Evolutionary conservation across 2,329 filamentous ascomycete species (phyloP).

Genomic region (Ophiostoma tasmaniense): DNA sequence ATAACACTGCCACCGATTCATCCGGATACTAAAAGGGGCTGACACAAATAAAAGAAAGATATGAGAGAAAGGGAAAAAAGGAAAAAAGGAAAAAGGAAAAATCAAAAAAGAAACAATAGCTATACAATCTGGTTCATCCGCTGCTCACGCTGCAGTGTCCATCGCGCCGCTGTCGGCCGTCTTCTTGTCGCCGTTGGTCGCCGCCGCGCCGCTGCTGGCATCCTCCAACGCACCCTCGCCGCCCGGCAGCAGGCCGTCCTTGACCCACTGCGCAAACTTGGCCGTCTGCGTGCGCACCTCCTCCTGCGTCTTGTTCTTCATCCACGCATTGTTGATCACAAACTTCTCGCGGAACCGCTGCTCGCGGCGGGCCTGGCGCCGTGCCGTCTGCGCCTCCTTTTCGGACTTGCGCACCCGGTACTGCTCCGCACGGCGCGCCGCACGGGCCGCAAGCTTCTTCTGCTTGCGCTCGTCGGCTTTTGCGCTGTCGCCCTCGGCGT

Average conservation of each 20-base stretch:
- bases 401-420: constrained; percentile 36
- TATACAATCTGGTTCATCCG: not conserved
- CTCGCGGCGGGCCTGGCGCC: constrained; percentile 31
- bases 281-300: constrained; percentile 67
- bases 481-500: not conserved
- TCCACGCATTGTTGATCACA: constrained; percentile 70
- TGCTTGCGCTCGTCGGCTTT: not conserved
- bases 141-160: constrained; percentile 15
- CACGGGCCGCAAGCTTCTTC: constrained; percentile 8
- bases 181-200: not conserved
- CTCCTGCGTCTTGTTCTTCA: constrained; percentile 71
- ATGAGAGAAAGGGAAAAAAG: not conserved
- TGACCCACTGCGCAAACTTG: constrained; percentile 47
- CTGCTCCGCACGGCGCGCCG: constrained; percentile 13
- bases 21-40: not conserved
- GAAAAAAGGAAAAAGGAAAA: not conserved
- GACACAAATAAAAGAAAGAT: not conserved
- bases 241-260: constrained; percentile 33
- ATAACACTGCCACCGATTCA: not conserved
- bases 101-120: constrained; percentile 6
- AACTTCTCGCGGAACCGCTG: constrained; percentile 64
- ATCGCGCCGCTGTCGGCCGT: constrained; percentile 2
- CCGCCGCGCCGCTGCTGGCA: not conserved
- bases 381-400: constrained; percentile 33
- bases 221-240: not conserved